Evolutionary conservation across 108 stramenopile genomes (phyloP), one percentile per base, ranked within the genome.

Genomic region (Mayamaea pseudoterrestris): DNA sequence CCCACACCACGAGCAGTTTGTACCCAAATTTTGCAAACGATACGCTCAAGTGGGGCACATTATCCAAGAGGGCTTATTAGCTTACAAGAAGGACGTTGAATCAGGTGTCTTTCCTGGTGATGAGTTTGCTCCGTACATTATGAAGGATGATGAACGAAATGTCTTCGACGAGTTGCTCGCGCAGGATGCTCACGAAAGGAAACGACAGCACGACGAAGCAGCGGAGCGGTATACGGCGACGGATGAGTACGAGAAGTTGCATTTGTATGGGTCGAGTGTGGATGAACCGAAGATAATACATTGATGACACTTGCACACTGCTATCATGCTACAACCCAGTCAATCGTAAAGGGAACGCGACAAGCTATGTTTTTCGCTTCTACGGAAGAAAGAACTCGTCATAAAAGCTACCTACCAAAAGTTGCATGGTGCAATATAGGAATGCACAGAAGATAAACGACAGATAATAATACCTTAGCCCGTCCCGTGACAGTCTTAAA

Each of bases 1-100:
- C 69, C 96, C 96, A 0, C 98, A 99, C 67, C 98, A 99, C 52
- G 89, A 86, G 41, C 76, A 85, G 49, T 94, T 94, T 51, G 83
- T 95, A 20, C 98, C 98, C 5, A 93, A 90, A 46, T 98, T 98
- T 64, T 98, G 98, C 61, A 97, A 97, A 61, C 61, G 63, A 53
- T 98, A 95, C 68, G 93, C 93, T 5, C 66, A 79, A 48, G 80
- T 96, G 11, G 95, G 95, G 13, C 74, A 92, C 35, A 68, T 68
- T 12, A 94, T 98, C 24, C 82, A 75, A 42, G 59, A 87, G 29
- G 94, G 93, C 12, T 66, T 97, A 48, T 69, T 73, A 7, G 68
- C 73, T 23, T 97, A 85, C 73, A 92, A 91, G 61, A 47, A 53
- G 24, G 97, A 98, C 47, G 95, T 96, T 25, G 92, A 98, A 62